These are phyloP conservation scores for Pleurotus cornucopiae DNA, from an alignment of 768 basidiomycete species.

Conservation along the genomic window DNA sequence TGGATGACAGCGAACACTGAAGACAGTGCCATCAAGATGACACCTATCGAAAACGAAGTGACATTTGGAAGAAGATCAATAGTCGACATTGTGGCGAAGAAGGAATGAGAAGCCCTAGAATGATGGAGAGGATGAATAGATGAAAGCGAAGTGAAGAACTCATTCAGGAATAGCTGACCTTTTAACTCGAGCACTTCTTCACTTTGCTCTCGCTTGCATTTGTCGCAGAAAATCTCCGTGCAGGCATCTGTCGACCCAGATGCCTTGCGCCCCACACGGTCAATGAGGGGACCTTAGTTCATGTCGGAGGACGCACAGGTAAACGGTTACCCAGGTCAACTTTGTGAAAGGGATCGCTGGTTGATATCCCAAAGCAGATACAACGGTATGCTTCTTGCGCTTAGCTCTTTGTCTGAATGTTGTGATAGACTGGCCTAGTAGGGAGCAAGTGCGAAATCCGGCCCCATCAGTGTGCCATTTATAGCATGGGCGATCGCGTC, in stretches of 20 bases:
- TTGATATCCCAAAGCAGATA: neutral
- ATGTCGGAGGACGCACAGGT: neutral
- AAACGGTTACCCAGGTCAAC: neutral
- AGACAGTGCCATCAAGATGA: slow-evolving; percentile 5
- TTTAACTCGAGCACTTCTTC: neutral
- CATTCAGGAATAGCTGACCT: slow-evolving; percentile 5
- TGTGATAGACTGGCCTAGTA: too few relatives aligned
- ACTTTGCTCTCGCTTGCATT: too few relatives aligned
- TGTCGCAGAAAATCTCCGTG: too few relatives aligned
- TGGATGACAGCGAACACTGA: slow-evolving; percentile 4
- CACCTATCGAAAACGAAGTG: slow-evolving; percentile 1
- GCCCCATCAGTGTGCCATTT: too few relatives aligned
- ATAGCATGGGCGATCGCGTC: neutral
- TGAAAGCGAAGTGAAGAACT: slow-evolving; percentile 8
- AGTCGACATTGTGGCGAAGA: slow-evolving; percentile 1
- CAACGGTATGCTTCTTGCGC: neutral
- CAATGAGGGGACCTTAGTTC: too few relatives aligned
- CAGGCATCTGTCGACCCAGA: too few relatives aligned
- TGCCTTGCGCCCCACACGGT: too few relatives aligned
- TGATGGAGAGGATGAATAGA: slow-evolving; percentile 3
- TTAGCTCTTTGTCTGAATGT: neutral
- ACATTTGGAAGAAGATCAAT: slow-evolving; percentile 7
- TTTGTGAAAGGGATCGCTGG: neutral
- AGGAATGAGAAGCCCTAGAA: neutral
- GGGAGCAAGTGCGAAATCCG: too few relatives aligned